Percentiles rank a stretch among this genome's conserved stretches.
These are phyloP conservation scores for Yarrowia keelungensis DNA, from an alignment of 805 yeast species.

Conservation along the genomic window DNA sequence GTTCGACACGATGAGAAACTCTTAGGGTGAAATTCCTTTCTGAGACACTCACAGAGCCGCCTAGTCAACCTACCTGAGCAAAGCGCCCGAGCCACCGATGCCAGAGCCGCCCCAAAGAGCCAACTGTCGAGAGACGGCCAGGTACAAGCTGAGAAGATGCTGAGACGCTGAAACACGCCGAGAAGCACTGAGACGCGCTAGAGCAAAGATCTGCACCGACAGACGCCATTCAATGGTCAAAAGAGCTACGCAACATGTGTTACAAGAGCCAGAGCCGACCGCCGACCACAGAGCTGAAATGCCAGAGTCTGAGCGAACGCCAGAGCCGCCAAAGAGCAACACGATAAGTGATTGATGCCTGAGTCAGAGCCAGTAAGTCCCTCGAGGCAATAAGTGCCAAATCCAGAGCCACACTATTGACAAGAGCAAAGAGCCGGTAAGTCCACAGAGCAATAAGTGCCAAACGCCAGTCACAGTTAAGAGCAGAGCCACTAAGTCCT, in stretches of 20 bases:
- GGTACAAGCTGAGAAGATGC: constrained; percentile 20
- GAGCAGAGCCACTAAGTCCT: constrained; percentile 9
- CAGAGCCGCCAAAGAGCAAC: constrained; percentile 19
- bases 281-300: background rate
- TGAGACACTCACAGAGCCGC: constrained; percentile 29
- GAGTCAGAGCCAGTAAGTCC: constrained; percentile 28
- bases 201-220: constrained; percentile 28
- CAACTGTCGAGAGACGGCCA: constrained; percentile 24
- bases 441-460: constrained; percentile 22
- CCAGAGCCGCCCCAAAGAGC: constrained; percentile 29
- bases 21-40: constrained; percentile 11
- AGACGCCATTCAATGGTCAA: constrained; percentile 25
- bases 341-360: background rate
- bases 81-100: constrained; percentile 10
- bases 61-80: constrained; percentile 23
- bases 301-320: constrained; percentile 21
- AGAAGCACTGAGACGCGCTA: constrained; percentile 31
- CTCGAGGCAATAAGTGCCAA: constrained; percentile 20
- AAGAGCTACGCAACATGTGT: constrained; percentile 16
- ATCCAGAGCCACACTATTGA: constrained; percentile 2
- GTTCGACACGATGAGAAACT: constrained; percentile 2
- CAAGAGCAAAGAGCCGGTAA: constrained; percentile 28
- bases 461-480: constrained; percentile 22
- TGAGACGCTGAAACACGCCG: constrained; percentile 11
- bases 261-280: constrained; percentile 1